Percentiles rank a stretch among this genome's conserved stretches.
Conservation (phyloP, 1,284 basidiomycete genomes). For the Vanrija pseudolonga region DNA sequence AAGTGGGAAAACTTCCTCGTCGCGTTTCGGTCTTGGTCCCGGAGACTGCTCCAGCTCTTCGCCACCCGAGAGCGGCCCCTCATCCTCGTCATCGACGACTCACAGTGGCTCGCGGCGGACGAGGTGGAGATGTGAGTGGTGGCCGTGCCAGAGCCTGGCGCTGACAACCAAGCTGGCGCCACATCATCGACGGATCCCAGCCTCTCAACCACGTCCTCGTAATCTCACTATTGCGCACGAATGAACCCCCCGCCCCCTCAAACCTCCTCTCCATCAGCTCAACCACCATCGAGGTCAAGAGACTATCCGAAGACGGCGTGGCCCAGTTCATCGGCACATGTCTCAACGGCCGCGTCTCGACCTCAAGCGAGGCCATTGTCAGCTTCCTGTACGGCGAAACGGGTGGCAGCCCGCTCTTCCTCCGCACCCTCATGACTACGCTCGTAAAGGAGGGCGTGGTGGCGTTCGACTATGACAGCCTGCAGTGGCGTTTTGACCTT, state of each 20-base stretch:
- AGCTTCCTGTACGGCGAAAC: slow-evolving; percentile 32
- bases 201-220: slow-evolving; percentile 29
- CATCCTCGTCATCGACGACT: slow-evolving; percentile 41
- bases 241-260: neutral
- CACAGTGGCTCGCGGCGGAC: slow-evolving; percentile 38
- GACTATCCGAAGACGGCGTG: slow-evolving; percentile 26
- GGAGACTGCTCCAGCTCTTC: slow-evolving; percentile 38
- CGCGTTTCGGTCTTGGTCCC: slow-evolving; percentile 29
- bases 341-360: slow-evolving; percentile 18
- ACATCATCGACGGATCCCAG: slow-evolving; percentile 15
- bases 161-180: slow-evolving; percentile 16
- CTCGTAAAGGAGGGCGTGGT: slow-evolving; percentile 31
- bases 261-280: slow-evolving; percentile 5
- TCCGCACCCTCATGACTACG: slow-evolving; percentile 26
- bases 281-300: slow-evolving; percentile 12
- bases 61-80: slow-evolving; percentile 33
- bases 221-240: slow-evolving; percentile 17
- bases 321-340: slow-evolving; percentile 18
- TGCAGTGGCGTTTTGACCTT: slow-evolving; percentile 31
- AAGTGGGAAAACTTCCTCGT: slow-evolving; percentile 27
- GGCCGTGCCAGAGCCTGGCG: neutral
- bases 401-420: slow-evolving; percentile 28
- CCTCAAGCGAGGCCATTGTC: slow-evolving; percentile 14
- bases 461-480: slow-evolving; percentile 26
- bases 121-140: slow-evolving; percentile 28